Conservation (phyloP, 306 rosid genomes). For the Fragaria nilgerrensis region DNA sequence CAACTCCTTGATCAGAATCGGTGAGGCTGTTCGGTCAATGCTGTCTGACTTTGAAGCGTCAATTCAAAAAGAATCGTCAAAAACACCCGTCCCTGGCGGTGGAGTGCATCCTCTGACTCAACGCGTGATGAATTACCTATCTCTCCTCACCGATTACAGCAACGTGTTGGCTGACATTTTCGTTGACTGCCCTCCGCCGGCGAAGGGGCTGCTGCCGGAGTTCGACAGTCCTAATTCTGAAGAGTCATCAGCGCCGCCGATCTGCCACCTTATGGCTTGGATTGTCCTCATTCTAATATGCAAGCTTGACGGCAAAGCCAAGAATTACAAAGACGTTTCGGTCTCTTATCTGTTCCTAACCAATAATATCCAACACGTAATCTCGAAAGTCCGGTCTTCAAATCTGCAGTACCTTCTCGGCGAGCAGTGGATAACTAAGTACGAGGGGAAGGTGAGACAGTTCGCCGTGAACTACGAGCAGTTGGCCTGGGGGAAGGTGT, state of each 20-base stretch:
- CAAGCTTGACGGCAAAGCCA: slow-evolving; percentile 62
- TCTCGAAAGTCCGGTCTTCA: slow-evolving; percentile 44
- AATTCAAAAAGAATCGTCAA: slow-evolving; percentile 52
- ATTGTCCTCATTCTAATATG: slow-evolving; percentile 58
- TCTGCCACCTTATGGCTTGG: slow-evolving; percentile 43
- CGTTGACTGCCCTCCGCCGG: slow-evolving; percentile 31
- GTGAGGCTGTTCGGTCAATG: slow-evolving; percentile 34
- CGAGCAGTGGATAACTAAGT: slow-evolving; percentile 51
- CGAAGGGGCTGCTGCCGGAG: slow-evolving; percentile 32
- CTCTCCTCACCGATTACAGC: slow-evolving; percentile 54
- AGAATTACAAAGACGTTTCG: slow-evolving; percentile 52
- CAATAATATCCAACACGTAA: slow-evolving; percentile 54
- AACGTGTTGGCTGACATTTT: slow-evolving; percentile 55
- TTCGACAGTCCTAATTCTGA: slow-evolving; percentile 34
- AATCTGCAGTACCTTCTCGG: slow-evolving; percentile 59
- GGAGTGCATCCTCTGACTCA: slow-evolving; percentile 51
- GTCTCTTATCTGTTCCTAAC: slow-evolving; percentile 56
- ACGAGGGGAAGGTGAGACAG: slow-evolving; percentile 44
- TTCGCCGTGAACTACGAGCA: slow-evolving; percentile 45
- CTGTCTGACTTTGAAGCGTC: slow-evolving; percentile 49
- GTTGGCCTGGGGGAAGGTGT: slow-evolving; percentile 54
- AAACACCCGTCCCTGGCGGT: slow-evolving; percentile 24
- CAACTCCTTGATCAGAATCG: slow-evolving; percentile 36
- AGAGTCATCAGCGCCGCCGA: slow-evolving; percentile 13
- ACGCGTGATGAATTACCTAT: slow-evolving; percentile 44